Percentiles rank a stretch among this genome's conserved stretches.
These are phyloP conservation scores for Debaryomyces castellii DNA, from an alignment of 805 yeast species.

Conservation along the genomic window DNA sequence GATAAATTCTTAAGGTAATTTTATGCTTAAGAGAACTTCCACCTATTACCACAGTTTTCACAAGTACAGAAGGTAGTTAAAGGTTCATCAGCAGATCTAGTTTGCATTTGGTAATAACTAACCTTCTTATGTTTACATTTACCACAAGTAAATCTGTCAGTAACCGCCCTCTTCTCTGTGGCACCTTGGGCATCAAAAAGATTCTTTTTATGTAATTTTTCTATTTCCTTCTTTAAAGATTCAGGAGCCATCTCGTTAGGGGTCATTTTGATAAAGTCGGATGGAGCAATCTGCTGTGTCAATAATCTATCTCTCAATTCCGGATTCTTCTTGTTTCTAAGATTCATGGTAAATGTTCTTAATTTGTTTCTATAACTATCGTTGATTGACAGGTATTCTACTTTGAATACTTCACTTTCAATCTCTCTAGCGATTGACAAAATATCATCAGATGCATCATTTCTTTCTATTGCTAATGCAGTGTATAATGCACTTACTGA, in stretches of 20 bases:
- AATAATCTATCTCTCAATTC: conserved; percentile 71
- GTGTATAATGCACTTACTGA: conserved; percentile 83
- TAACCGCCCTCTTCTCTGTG: conserved; percentile 89
- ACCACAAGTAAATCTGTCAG: conserved; percentile 96
- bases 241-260: conserved; percentile 98
- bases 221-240: conserved; percentile 79
- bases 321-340: conserved; percentile 88
- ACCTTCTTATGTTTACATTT: conserved; percentile 97
- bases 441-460: conserved; percentile 55
- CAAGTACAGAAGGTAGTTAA: conserved; percentile 97
- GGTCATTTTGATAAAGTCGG: conserved; percentile 70
- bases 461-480: conserved; percentile 82
- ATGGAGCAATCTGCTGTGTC: conserved; percentile 63
- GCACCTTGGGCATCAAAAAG: conserved; percentile 98
- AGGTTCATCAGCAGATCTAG: conserved; percentile 98
- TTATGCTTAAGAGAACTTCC: conserved; percentile 78
- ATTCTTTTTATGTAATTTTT: conserved; percentile 82
- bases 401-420: conserved; percentile 66
- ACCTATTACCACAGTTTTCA: conserved; percentile 94
- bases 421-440: conserved; percentile 65
- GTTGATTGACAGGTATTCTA: conserved; percentile 55
- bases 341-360: conserved; percentile 82
- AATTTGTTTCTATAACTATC: conserved; percentile 77
- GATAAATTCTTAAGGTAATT: neutral
- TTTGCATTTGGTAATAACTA: conserved; percentile 95